Conservation (phyloP, 371 early-diverging fungal species). For the Lichtheimia ramosa region DNA sequence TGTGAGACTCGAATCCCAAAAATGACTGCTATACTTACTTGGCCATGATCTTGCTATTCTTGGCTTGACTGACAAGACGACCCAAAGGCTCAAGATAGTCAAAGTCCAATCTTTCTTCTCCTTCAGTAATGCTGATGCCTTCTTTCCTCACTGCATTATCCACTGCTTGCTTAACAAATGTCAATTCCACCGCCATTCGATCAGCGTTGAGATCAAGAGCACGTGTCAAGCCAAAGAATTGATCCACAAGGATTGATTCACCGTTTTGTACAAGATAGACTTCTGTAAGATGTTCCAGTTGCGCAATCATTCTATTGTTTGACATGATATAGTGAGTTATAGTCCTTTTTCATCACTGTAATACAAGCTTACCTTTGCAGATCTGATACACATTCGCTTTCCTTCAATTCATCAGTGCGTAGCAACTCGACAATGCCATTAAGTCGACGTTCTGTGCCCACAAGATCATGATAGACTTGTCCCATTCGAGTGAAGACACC, state of each 20-base stretch:
- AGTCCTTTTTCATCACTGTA: background rate
- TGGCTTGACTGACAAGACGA: conserved; percentile 56
- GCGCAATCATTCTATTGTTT: conserved; percentile 55
- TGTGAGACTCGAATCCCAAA: too few relatives aligned
- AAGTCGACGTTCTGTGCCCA: conserved; percentile 65
- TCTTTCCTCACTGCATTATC: conserved; percentile 38
- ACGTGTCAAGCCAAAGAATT: conserved; percentile 56
- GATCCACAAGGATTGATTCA: conserved; percentile 42
- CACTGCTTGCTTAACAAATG: conserved; percentile 44
- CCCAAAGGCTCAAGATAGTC: conserved; percentile 60
- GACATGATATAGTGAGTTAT: background rate
- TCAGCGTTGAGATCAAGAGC: conserved; percentile 68
- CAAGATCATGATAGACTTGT: conserved; percentile 67
- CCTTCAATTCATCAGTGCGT: conserved; percentile 73
- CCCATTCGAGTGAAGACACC: conserved; percentile 71
- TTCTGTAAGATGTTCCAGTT: conserved; percentile 70
- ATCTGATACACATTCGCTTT: conserved; percentile 59
- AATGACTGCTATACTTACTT: conserved; percentile 35
- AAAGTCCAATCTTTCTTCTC: conserved; percentile 50
- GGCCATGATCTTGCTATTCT: conserved; percentile 62
- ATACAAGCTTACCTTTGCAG: conserved; percentile 45
- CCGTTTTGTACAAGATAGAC: conserved; percentile 44
- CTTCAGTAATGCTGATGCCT: conserved; percentile 38
- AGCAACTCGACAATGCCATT: conserved; percentile 71
- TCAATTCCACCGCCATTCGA: conserved; percentile 62